Percentiles rank a stretch among this genome's conserved stretches.
Evolutionary conservation across 805 yeast species (phyloP).

Genomic region (Kluyveromyces starmeri): DNA sequence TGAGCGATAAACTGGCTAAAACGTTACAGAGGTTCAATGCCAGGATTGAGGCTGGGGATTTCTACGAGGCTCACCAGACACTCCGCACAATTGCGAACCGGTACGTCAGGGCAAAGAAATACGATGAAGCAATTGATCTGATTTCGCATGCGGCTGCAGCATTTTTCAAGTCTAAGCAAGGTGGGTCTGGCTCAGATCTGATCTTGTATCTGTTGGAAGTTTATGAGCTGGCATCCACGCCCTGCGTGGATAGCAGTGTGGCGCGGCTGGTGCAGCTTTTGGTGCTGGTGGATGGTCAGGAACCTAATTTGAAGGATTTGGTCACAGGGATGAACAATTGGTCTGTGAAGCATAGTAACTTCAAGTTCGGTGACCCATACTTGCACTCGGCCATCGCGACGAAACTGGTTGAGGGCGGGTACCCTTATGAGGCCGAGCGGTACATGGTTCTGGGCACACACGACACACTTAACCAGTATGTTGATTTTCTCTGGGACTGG

Average conservation of each 20-base stretch:
- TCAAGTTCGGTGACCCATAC: conserved; percentile 63
- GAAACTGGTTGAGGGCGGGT: conserved; percentile 44
- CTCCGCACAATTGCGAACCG: conserved; percentile 83
- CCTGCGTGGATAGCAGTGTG: conserved; percentile 37
- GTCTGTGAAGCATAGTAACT: conserved; percentile 43
- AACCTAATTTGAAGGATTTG: conserved; percentile 57
- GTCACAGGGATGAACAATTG: conserved; percentile 60
- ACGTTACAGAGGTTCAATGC: conserved; percentile 58
- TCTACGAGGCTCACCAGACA: conserved; percentile 94
- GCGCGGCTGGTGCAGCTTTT: conserved; percentile 41
- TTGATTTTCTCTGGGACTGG: conserved; percentile 39
- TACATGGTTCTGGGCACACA: conserved; percentile 61
- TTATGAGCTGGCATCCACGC: conserved; percentile 42
- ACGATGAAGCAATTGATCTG: conserved; percentile 62
- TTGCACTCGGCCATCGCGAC: conserved; percentile 68
- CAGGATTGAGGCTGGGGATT: conserved; percentile 65
- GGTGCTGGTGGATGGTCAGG: conserved; percentile 36
- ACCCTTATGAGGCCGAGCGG: conserved; percentile 60
- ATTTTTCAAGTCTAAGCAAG: conserved; percentile 59
- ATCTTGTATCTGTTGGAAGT: conserved; percentile 64
- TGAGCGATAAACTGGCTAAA: conserved; percentile 38
- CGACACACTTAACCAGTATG: conserved; percentile 43
- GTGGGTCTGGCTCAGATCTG: conserved; percentile 76
- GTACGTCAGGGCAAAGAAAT: conserved; percentile 60
- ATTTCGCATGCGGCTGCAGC: conserved; percentile 63